Evolutionary conservation across 139 green algal genomes (phyloP).

Genomic region (Pleodorina starrii): DNA sequence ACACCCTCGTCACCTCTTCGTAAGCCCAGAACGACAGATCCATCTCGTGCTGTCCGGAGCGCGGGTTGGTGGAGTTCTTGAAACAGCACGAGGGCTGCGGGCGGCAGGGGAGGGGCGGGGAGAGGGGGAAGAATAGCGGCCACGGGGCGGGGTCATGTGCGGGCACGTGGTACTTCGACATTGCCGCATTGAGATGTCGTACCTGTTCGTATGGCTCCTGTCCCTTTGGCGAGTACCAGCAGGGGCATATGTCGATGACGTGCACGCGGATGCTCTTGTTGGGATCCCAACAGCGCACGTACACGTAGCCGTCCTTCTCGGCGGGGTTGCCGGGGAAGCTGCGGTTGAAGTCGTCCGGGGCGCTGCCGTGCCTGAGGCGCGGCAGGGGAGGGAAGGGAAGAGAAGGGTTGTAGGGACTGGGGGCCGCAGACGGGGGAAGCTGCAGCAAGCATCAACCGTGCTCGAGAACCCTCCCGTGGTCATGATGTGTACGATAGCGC

Average conservation of each 20-base stretch:
- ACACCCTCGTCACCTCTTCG: constrained; percentile 21
- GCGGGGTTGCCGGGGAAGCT: constrained; percentile 43
- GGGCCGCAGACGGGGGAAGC: no score
- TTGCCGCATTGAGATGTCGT: no score
- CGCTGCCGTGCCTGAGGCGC: constrained; percentile 15
- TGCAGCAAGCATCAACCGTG: no score
- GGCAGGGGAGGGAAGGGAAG: no score
- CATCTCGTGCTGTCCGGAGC: constrained; percentile 31
- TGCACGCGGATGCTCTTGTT: constrained; percentile 14
- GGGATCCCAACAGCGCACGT: constrained; percentile 45
- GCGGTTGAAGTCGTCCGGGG: constrained; percentile 7
- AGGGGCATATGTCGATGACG: constrained; percentile 50
- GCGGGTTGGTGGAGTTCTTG: constrained; percentile 42
- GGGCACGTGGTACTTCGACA: no score
- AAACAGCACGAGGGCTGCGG: constrained; percentile 45
- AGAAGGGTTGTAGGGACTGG: no score
- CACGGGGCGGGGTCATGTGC: no score
- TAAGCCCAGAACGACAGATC: constrained; percentile 51
- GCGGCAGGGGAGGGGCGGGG: no score
- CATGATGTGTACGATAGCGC: no score
- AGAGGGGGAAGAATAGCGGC: no score
- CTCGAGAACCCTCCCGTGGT: no score
- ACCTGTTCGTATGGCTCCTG: constrained; percentile 29
- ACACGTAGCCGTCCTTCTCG: constrained; percentile 26
- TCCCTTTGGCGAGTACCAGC: constrained; percentile 40